Conservation (phyloP, 2,329 filamentous ascomycete genomes). For the Parafenestella ontariensis region DNA sequence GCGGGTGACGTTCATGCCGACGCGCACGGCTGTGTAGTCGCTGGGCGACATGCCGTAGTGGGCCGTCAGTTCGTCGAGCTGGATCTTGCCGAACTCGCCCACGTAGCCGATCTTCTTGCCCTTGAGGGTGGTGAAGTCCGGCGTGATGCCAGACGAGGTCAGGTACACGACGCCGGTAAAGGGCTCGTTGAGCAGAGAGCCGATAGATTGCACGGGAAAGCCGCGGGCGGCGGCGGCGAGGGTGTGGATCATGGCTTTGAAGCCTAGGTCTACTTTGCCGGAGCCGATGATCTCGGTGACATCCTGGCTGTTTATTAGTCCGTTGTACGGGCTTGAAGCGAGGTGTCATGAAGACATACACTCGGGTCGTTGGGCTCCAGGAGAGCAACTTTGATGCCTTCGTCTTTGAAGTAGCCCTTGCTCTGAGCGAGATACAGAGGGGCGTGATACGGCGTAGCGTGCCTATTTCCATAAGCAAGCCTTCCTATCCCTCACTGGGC, state of each 20-base stretch:
- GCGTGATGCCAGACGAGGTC: constrained; percentile 75
- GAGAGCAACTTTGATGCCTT: constrained; percentile 78
- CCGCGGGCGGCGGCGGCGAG: constrained; percentile 77
- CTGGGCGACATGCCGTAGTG: constrained; percentile 76
- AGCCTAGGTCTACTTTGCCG: constrained; percentile 77
- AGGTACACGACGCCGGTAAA: constrained; percentile 82
- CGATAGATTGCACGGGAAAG: constrained; percentile 76
- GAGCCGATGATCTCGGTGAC: constrained; percentile 82
- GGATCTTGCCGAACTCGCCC: constrained; percentile 81
- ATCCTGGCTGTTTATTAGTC: constrained; percentile 56
- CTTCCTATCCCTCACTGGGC: constrained; percentile 3
- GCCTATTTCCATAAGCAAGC: constrained; percentile 59
- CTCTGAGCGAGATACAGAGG: constrained; percentile 79
- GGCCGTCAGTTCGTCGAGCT: constrained; percentile 80
- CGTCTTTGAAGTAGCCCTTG: constrained; percentile 76
- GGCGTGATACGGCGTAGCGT: constrained; percentile 81
- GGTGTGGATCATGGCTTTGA: constrained; percentile 86
- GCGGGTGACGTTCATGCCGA: constrained; percentile 82
- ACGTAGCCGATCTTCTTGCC: constrained; percentile 82
- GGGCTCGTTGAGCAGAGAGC: constrained; percentile 78
- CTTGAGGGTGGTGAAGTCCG: constrained; percentile 76
- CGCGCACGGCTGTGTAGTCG: constrained; percentile 79
- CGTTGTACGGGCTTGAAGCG: background rate
- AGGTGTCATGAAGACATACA: constrained; percentile 47
- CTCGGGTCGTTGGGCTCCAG: constrained; percentile 81